Evolutionary conservation across 2,329 filamentous ascomycete genomes (phyloP).

Genomic region (Fusarium sororula): DNA sequence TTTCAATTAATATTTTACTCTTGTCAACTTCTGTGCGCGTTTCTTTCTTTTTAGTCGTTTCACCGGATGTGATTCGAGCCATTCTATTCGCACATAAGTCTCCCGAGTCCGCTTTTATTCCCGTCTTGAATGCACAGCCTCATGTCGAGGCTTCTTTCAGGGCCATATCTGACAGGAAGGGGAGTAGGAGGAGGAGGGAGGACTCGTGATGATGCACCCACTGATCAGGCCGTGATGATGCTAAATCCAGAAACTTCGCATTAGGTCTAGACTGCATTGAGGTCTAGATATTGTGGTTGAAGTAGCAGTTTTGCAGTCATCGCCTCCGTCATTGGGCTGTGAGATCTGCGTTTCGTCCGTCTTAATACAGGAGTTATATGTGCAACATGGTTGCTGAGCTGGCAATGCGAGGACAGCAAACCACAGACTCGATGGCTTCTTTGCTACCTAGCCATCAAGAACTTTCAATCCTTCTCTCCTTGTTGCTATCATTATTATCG

Average conservation of each 20-base stretch:
- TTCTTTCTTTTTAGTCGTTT: slow-evolving; percentile 30
- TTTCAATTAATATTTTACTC: slow-evolving; percentile 10
- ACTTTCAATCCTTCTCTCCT: not conserved
- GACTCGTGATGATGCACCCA: slow-evolving; percentile 17
- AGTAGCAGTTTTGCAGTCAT: not conserved
- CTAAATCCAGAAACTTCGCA: not conserved
- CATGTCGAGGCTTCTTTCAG: slow-evolving; percentile 17
- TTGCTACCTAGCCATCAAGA: not conserved
- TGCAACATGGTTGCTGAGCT: slow-evolving; percentile 27
- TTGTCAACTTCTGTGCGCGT: slow-evolving; percentile 11
- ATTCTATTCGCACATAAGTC: not conserved
- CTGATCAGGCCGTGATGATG: not conserved
- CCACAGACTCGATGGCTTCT: not conserved
- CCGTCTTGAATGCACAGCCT: slow-evolving; percentile 21
- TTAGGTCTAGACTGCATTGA: not conserved
- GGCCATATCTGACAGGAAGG: slow-evolving; percentile 8
- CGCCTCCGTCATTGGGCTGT: slow-evolving; percentile 15
- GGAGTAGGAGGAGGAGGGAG: not conserved
- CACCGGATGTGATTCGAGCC: not conserved
- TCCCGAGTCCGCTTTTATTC: slow-evolving; percentile 13
- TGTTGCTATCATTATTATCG: not conserved
- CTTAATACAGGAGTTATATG: slow-evolving; percentile 34
- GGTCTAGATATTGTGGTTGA: not conserved
- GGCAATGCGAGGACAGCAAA: slow-evolving; percentile 26
- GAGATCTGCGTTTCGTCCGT: slow-evolving; percentile 2